Percentiles rank a stretch among this genome's conserved stretches.
Conservation (phyloP, 2,329 filamentous ascomycete species). For the Fusarium sp. region DNA sequence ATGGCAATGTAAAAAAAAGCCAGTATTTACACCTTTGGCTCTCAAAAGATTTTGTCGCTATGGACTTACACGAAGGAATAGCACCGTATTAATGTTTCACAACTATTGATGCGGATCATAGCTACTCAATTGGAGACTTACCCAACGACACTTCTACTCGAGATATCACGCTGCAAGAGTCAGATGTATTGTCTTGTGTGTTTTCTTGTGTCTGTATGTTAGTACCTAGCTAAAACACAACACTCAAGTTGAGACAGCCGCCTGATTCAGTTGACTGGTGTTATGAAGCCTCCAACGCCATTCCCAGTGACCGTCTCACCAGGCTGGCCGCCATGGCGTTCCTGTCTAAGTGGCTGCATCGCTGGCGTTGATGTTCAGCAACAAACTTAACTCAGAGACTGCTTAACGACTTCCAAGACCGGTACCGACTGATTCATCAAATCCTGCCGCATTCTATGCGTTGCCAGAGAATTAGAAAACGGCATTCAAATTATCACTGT, state of each 20-base stretch:
- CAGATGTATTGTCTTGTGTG: background rate
- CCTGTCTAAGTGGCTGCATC: background rate
- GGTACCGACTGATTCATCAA: background rate
- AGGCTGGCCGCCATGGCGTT: slow-evolving; percentile 2
- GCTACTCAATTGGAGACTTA: background rate
- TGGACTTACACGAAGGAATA: background rate
- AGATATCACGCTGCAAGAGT: background rate
- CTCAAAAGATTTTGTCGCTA: background rate
- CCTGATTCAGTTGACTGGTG: slow-evolving; percentile 21
- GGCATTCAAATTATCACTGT: background rate
- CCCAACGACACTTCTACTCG: background rate
- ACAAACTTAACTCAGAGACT: background rate
- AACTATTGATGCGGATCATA: background rate
- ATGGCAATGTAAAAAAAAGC: background rate
- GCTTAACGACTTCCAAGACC: background rate
- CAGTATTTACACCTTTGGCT: background rate
- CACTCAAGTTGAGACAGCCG: slow-evolving; percentile 13
- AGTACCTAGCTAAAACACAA: background rate
- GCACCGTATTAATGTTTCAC: background rate
- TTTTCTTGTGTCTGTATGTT: background rate
- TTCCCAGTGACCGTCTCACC: slow-evolving; percentile 15
- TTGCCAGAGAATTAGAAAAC: background rate
- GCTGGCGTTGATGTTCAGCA: background rate
- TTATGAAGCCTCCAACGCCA: slow-evolving; percentile 18
- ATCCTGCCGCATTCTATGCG: background rate